Conservation (phyloP, 2,329 filamentous ascomycete species). For the Colletotrichum shisoi region DNA sequence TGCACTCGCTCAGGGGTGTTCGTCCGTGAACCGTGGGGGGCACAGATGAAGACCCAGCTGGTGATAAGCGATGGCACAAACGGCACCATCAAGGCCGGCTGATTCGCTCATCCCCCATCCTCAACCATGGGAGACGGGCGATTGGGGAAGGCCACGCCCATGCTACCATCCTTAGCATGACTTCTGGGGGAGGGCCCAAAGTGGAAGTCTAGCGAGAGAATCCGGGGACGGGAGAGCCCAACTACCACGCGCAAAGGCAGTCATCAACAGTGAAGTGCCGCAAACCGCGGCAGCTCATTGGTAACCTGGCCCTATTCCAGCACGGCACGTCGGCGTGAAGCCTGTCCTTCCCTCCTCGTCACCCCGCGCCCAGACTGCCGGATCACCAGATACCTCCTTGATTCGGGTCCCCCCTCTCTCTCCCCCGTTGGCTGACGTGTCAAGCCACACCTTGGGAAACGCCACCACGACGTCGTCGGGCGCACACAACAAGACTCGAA, state of each 20-base stretch:
- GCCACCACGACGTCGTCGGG: constrained; percentile 11
- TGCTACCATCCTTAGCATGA: no score
- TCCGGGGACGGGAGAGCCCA: no score
- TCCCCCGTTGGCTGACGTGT: neutral
- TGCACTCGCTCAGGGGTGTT: constrained; percentile 12
- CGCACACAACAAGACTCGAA: neutral
- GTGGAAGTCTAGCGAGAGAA: no score
- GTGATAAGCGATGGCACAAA: neutral
- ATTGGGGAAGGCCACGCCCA: no score
- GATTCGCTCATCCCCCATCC: neutral
- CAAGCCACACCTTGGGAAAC: constrained; percentile 11
- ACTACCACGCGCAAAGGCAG: no score
- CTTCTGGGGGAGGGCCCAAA: no score
- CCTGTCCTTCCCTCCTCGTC: neutral
- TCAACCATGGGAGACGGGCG: neutral
- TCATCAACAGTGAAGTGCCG: neutral
- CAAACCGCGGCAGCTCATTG: neutral
- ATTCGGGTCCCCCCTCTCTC: neutral
- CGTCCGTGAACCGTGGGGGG: constrained; percentile 12
- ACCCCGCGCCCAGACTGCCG: constrained; percentile 28
- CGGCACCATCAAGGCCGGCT: neutral
- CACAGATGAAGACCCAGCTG: constrained; percentile 24
- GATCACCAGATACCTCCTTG: constrained; percentile 26
- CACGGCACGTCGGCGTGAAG: neutral
- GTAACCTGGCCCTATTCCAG: neutral